phyloP scores from a whole-genome alignment of 495 filamentous ascomycete genomes.

The Talaromyces wortmannii region DNA sequence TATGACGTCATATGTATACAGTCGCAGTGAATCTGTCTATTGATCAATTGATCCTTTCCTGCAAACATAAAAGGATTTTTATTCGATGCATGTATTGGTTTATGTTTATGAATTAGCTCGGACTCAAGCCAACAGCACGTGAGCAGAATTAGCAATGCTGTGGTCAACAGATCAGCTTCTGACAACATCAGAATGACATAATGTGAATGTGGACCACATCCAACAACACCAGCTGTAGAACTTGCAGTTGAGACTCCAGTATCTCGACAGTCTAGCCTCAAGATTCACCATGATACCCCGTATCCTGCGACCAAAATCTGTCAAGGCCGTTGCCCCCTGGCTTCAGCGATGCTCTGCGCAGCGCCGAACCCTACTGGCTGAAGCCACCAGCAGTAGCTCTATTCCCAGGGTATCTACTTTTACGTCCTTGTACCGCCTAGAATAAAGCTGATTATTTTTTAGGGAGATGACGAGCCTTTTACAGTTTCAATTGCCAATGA shows the following conservation, averaged over 20 bases:
- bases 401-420: not conserved
- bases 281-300: not conserved
- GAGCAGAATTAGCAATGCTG: too few relatives aligned
- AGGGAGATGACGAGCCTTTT: conserved; percentile 18
- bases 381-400: not conserved
- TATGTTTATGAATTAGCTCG: too few relatives aligned
- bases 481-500: conserved; percentile 15
- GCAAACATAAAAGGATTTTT: too few relatives aligned
- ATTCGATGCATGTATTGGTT: too few relatives aligned
- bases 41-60: too few relatives aligned
- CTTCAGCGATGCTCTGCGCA: not conserved
- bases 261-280: not conserved
- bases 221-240: not conserved
- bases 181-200: not conserved
- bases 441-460: not conserved
- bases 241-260: too few relatives aligned
- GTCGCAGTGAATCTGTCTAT: too few relatives aligned
- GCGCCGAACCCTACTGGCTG: not conserved
- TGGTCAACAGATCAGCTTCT: not conserved
- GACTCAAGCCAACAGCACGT: too few relatives aligned
- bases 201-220: not conserved
- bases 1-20: too few relatives aligned
- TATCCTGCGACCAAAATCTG: not conserved
- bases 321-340: not conserved
- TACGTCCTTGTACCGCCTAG: conserved; percentile 11